Percentiles rank a stretch among this genome's conserved stretches.
Evolutionary conservation across 257 asterid genomes (phyloP).

Genomic region (Solanum peruvianum): DNA sequence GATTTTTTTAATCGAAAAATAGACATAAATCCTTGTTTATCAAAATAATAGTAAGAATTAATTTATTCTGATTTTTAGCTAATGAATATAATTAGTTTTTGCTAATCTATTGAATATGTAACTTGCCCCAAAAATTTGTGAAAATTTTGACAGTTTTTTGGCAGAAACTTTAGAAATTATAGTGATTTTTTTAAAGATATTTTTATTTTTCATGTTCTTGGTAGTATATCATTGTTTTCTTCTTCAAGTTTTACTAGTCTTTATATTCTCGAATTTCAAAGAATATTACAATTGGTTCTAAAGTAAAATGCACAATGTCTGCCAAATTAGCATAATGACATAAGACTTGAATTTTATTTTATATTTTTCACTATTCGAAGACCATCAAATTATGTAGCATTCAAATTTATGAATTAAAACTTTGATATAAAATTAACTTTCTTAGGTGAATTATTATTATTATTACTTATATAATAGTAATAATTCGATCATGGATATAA

Average conservation of each 20-base stretch:
- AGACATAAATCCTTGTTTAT: too few species aligned
- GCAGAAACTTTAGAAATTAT: too few species aligned
- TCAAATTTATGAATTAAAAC: background rate
- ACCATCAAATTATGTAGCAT: background rate
- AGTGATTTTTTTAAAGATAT: too few species aligned
- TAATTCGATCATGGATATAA: background rate
- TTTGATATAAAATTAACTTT: background rate
- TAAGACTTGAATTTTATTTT: background rate
- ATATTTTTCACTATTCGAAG: background rate
- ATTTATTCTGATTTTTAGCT: background rate
- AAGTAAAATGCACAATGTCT: background rate
- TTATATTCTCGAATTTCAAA: too few species aligned
- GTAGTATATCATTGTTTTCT: background rate
- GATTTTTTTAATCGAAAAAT: too few species aligned
- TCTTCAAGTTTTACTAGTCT: too few species aligned
- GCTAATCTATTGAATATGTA: background rate
- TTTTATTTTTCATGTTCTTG: background rate
- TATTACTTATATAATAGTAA: background rate
- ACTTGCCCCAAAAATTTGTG: background rate
- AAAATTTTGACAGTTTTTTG: background rate
- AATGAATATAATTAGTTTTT: too few species aligned
- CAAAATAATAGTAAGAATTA: background rate
- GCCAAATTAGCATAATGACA: background rate
- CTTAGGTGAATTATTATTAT: background rate
- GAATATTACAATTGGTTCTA: background rate